Base-by-base conservation (phyloP, 176 grass and related monocot species). In the Rhynchospora pubera region DNA sequence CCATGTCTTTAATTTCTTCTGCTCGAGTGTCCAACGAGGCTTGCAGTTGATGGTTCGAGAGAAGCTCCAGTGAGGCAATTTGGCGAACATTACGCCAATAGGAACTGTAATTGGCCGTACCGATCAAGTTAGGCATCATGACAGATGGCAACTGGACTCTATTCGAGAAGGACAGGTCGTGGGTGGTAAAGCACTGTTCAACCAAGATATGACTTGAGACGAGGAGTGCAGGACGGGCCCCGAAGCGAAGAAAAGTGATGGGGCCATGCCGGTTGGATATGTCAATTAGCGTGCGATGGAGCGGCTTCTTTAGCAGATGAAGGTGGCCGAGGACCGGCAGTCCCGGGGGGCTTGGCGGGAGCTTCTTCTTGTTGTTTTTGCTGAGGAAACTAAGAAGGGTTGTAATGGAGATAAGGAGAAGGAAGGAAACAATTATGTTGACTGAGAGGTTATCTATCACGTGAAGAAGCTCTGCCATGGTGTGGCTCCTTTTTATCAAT, bases 131-230 rank as follows among this genome's bases (percentile, higher is more conserved):
- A 39, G 87, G 82, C 83, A 85, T 6, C 53, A 66, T 78, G 11
- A 5, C 26, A 18, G 87, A 91, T 23, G 85, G 89, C 19, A 91
- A 83, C 6, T 30, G 78, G 15, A 85, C 87, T 7, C 92, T 86
- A 77, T 94, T 94, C 42, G 92, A 87, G 79, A 94, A 94, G 53
- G 71, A 57, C 34, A 86, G 42, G 80, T 94, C 87, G 79, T 94
- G 81, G 6, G 45, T 63, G 44, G 46, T 82, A 2, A 94, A 77
- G 83, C 92, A 94, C 34, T 88, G 79, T 22, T 88, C 85, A 4
- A 79, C 85, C 7, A 53, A 61, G 5, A 79, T 48, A 4, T 62
- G 55, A 34, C 85, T 85, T 12, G 85, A 32, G 79, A 94, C 43
- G 82, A 91, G 39, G 74, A 94, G 22, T 44, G 87, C 85, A 24